Evolutionary conservation across 2,329 filamentous ascomycete species (phyloP).

Genomic region (Thielaviopsis punctulata): DNA sequence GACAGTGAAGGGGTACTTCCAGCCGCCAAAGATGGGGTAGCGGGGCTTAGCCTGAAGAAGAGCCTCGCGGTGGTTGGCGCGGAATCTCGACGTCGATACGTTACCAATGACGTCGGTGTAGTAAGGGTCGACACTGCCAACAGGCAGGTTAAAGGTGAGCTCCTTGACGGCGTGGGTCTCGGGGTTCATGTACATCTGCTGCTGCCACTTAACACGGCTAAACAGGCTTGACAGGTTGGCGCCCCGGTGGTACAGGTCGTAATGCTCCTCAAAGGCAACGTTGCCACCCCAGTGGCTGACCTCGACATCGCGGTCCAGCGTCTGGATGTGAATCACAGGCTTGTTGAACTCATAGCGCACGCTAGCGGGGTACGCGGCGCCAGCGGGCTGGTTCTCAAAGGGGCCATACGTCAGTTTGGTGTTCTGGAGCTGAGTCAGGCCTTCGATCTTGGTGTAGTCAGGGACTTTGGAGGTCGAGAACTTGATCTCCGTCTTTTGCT

Average conservation of each 20-base stretch:
- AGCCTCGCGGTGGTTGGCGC: constrained; percentile 60
- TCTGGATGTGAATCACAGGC: constrained; percentile 62
- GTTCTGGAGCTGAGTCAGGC: constrained; percentile 65
- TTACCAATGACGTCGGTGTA: constrained; percentile 95
- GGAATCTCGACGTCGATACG: constrained; percentile 82
- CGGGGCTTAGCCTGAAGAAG: constrained; percentile 79
- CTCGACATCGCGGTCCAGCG: constrained; percentile 79
- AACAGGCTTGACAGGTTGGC: constrained; percentile 61
- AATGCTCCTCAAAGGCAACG: constrained; percentile 83
- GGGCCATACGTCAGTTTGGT: constrained; percentile 78
- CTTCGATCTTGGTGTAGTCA: constrained; percentile 65
- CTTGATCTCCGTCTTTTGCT: constrained; percentile 97
- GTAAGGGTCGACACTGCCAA: constrained; percentile 74
- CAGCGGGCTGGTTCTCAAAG: constrained; percentile 67
- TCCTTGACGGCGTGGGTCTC: constrained; percentile 63
- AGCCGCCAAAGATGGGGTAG: constrained; percentile 91
- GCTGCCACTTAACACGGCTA: constrained; percentile 59
- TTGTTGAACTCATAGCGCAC: constrained; percentile 94
- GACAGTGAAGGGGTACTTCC: constrained; percentile 94
- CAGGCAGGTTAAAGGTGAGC: constrained; percentile 59
- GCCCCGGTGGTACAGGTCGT: constrained; percentile 72
- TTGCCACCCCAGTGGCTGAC: constrained; percentile 98
- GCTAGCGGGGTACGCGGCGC: constrained; percentile 51
- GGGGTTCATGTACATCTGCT: constrained; percentile 59
- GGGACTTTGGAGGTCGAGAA: constrained; percentile 61